Evolutionary conservation across 257 asterid genomes (phyloP), one percentile per base, ranked within the genome.

Genomic region (Leonotis leonurus): DNA sequence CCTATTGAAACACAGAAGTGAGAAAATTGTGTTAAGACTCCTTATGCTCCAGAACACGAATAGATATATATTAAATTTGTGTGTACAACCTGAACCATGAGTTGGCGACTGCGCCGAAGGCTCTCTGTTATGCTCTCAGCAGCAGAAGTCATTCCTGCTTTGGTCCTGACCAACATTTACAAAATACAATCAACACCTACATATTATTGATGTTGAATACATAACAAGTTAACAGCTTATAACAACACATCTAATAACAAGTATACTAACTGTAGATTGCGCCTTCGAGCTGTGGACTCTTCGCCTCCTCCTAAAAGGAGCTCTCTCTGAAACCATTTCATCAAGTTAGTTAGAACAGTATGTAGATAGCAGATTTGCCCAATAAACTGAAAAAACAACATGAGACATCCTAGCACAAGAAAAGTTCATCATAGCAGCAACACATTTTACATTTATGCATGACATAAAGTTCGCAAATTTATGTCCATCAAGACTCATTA

Each of bases 121-220:
- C 97, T 87, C 70, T 89, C 97, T 20, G 99, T 93, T 71, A 93
- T 85, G 72, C 85, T 82, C 85, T 89, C 99, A 70, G 99, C 89
- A 45, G 99, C 96, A 78, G 97, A 81, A 69, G 97, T 93, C 97
- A 93, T 85, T 65, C 97, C 96, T 64, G 95, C 90, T 80, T 77
- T 87, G 37, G 99, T 93, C 86, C 99, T 93, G 73, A 35, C 26
- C 62, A 65, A 62, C 20, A 75, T 45, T 64, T 48, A 71, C 40
- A 24, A 27, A 14, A 49, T 41, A 22, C 58, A 40, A 32, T 56
- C 54, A 14, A 60, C 11, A 3, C 4, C 27, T 16, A 50, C 44
- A 1, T 2, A 24, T 20, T 27, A n/a, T 21, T 60, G 9, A 44
- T 56, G 25, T 30, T 6, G 21, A 56, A 61, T 30, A 30, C 2